Evolutionary conservation across 2,329 filamentous ascomycete species (phyloP), one percentile per base, ranked within the genome.

Genomic region (Paracoccidioides lutzii): DNA sequence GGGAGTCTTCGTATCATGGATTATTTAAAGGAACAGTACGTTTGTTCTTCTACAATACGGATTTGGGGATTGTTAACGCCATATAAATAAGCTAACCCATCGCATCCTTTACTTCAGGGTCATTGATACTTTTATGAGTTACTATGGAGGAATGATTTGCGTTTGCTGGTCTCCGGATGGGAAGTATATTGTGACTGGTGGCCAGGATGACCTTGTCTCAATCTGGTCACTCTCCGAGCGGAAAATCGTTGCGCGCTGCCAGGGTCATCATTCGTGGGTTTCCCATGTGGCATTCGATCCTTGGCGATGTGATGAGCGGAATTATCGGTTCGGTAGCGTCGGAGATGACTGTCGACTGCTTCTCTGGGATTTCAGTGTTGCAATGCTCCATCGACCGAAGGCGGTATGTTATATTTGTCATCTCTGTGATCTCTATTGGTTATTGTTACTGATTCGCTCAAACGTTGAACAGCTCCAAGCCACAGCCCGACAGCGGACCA

Each of bases 111-210:
- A 4, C 33, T 59, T 15, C 46, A 93, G 88, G 64, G 78, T 97
- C n/a, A 75, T 93, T 10, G 88, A 91, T 65, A 76, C 95, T 46
- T 96, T 88, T 70, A 83, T 85, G 63, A 88, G 88, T 55, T 98
- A 96, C 73, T 98, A 96, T 65, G 93, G 93, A 49, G 91, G 89
- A 3, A 78, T 98, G 59, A 87, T 87, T 46, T 95, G 90, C 66
- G 90, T 96, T 2, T 95, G 89, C 72, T 98, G 93, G 93, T 96
- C 91, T 5, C 93, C 93, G 8, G 93, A 98, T 66, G 90, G 90
- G 53, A 91, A 94, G 68, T 98, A 97, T 69, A 84, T 98, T 53
- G 77, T 98, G 15, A 96, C 93, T 0, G 93, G 93, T 53, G 90
- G 93, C 4, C 91, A 97, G 71, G 93, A 98, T 68, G 93, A 98